Evolutionary conservation across 2,329 filamentous ascomycete genomes (phyloP).

Genomic region (Shiraia sp.): DNA sequence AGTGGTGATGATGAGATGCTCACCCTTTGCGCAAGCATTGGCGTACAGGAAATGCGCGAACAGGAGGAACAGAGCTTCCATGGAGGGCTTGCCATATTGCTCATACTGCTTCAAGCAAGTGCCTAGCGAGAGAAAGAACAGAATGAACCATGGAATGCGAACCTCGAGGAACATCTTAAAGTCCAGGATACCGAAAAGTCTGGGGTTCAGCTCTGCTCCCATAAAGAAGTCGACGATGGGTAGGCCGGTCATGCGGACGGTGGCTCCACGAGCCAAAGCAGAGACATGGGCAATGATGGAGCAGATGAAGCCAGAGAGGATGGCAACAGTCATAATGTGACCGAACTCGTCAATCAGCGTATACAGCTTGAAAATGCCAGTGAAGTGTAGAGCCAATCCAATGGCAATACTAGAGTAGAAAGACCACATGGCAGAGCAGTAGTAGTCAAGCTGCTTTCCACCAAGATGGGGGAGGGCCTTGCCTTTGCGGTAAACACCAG

Average conservation of each 20-base stretch:
- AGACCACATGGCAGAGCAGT: constrained; percentile 86
- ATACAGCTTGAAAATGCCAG: constrained; percentile 84
- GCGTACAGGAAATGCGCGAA: constrained; percentile 92
- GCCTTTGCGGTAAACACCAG: constrained; percentile 84
- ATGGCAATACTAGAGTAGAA: constrained; percentile 84
- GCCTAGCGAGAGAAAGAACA: constrained; percentile 76
- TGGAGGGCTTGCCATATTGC: constrained; percentile 79
- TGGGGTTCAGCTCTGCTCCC: constrained; percentile 83
- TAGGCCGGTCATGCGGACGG: constrained; percentile 90
- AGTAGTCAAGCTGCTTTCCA: constrained; percentile 88
- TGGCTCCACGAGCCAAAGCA: constrained; percentile 74
- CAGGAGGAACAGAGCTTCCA: constrained; percentile 81
- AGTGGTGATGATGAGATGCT: constrained; percentile 86
- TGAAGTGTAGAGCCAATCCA: constrained; percentile 74
- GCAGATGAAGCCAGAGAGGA: constrained; percentile 84
- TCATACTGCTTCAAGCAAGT: constrained; percentile 84
- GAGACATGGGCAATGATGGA: constrained; percentile 85
- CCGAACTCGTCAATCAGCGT: constrained; percentile 95
- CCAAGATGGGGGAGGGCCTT: constrained; percentile 82
- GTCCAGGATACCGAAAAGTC: constrained; percentile 81
- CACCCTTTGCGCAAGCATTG: constrained; percentile 88
- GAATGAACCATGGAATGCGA: constrained; percentile 87
- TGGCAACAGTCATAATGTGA: constrained; percentile 87
- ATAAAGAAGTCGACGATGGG: constrained; percentile 89
- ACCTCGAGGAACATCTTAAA: constrained; percentile 98